phyloP scores from a whole-genome alignment of 2,329 filamentous ascomycete genomes.

The Metarhizium guizhouense region DNA sequence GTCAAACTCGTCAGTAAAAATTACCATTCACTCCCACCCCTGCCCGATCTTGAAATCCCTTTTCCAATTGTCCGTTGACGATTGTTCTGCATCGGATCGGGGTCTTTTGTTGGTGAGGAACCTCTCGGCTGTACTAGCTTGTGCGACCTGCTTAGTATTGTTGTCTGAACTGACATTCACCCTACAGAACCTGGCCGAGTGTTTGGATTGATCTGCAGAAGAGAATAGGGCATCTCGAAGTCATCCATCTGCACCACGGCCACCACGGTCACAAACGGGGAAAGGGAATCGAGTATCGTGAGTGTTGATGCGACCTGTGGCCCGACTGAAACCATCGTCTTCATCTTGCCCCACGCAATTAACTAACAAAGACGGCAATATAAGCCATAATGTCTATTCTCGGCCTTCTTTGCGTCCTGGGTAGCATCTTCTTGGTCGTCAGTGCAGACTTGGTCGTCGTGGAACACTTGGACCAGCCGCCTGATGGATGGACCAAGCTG shows the following conservation, averaged over 20 bases:
- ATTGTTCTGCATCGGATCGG: background rate
- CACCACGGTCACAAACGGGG: too few species aligned
- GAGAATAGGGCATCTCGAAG: too few species aligned
- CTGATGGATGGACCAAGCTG: constrained; percentile 15
- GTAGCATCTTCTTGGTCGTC: background rate
- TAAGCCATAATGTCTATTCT: background rate
- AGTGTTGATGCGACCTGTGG: too few species aligned
- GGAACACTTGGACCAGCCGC: constrained; percentile 11
- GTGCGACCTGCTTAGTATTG: background rate
- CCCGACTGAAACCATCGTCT: too few species aligned
- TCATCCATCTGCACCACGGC: too few species aligned
- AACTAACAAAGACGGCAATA: background rate
- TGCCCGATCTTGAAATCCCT: too few species aligned
- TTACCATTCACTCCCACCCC: too few species aligned
- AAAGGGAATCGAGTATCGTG: too few species aligned
- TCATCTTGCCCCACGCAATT: background rate
- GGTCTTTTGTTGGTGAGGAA: too few species aligned
- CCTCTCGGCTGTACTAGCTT: background rate
- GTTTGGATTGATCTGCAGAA: too few species aligned
- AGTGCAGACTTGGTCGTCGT: constrained; percentile 6
- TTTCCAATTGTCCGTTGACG: background rate
- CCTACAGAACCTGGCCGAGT: too few species aligned
- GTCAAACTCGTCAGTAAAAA: too few species aligned
- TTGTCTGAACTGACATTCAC: background rate
- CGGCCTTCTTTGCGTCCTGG: background rate